phyloP scores from a whole-genome alignment of 2,329 filamentous ascomycete species.

The Ambrosiella cleistominuta region DNA sequence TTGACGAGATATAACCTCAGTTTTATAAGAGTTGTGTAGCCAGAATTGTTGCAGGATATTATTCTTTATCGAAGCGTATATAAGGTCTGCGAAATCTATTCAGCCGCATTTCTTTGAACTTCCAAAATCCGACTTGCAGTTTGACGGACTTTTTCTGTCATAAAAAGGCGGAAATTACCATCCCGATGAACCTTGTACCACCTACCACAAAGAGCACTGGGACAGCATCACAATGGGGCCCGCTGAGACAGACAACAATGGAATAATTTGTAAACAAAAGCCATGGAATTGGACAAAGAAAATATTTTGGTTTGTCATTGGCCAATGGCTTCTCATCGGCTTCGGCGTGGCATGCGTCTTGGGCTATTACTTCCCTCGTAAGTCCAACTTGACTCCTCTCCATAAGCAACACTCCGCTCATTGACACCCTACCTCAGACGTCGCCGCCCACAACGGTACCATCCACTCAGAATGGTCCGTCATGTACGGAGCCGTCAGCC shows the following conservation, averaged over 20 bases:
- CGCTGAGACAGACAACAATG: too few species aligned
- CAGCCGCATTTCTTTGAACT: too few species aligned
- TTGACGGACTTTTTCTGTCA: too few species aligned
- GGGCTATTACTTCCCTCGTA: conserved; percentile 27
- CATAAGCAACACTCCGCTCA: background rate
- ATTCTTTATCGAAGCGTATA: too few species aligned
- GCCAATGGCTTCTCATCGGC: conserved; percentile 49
- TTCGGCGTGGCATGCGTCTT: conserved; percentile 36
- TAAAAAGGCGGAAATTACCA: too few species aligned
- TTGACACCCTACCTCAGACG: conserved; percentile 19
- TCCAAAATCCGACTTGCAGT: too few species aligned
- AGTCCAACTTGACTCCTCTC: conserved; percentile 14
- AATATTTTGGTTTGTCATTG: background rate
- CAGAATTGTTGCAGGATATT: background rate
- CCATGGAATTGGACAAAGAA: background rate
- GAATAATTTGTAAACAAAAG: background rate
- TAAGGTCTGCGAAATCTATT: too few species aligned
- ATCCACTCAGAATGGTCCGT: conserved; percentile 41
- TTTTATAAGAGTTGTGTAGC: background rate
- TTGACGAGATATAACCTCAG: background rate
- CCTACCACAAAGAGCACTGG: background rate
- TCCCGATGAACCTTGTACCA: too few species aligned
- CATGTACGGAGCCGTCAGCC: conserved; percentile 48
- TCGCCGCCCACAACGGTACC: conserved; percentile 30
- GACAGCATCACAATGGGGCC: background rate